Conservation (phyloP, 2,329 filamentous ascomycete genomes). For the Colletotrichum lentis region DNA sequence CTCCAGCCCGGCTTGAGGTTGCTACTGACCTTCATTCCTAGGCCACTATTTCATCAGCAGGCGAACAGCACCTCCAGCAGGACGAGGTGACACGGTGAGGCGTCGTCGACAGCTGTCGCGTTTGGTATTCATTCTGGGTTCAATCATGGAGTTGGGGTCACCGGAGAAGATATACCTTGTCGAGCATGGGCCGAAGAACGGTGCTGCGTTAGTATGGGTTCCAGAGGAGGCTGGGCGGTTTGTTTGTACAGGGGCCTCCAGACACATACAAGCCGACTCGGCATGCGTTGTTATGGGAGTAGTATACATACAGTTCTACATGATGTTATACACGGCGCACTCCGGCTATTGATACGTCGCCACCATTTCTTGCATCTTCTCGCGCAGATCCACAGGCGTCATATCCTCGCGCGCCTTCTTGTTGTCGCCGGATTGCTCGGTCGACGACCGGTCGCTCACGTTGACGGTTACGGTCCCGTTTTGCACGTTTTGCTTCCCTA, state of each 20-base stretch:
- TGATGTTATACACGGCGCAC: constrained; percentile 18
- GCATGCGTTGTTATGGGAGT: constrained; percentile 6
- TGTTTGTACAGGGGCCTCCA: constrained; percentile 9
- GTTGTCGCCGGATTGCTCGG: constrained; percentile 44
- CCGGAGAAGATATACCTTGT: constrained; percentile 7
- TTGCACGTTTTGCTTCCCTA: constrained; percentile 73
- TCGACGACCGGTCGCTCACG: constrained; percentile 16
- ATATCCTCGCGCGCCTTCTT: constrained; percentile 49
- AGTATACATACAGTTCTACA: constrained; percentile 30
- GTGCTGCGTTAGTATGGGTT: not conserved
- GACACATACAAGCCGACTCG: not conserved
- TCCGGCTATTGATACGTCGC: constrained; percentile 56
- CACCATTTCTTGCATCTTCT: constrained; percentile 56
- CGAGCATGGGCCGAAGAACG: not conserved
- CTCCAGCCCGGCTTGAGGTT: not conserved
- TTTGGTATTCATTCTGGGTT: not conserved
- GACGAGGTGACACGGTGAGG: not conserved
- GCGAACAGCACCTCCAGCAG: constrained; percentile 21
- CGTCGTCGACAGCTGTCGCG: not conserved
- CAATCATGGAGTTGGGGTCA: not conserved
- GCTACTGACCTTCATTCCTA: not conserved
- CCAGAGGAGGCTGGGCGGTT: constrained; percentile 5
- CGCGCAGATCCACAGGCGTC: constrained; percentile 55
- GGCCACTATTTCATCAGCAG: constrained; percentile 5
- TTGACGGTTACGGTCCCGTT: constrained; percentile 64